A percentile compares a stretch with the other conserved stretches of the same genome.
Evolutionary conservation across 495 filamentous ascomycete genomes (phyloP).

Genomic region (Cenococcum geophilum): DNA sequence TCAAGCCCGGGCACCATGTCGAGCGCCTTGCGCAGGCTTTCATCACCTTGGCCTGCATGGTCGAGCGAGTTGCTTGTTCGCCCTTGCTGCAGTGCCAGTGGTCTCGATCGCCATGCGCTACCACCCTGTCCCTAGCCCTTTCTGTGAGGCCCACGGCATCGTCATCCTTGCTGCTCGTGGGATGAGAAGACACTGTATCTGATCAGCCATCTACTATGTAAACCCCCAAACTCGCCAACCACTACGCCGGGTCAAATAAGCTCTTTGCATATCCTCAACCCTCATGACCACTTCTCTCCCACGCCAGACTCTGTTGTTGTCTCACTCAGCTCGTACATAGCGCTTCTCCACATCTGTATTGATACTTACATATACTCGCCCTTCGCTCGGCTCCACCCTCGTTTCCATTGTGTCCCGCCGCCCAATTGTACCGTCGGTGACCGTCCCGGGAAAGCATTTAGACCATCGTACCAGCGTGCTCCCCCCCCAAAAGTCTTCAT

Average conservation of each 20-base stretch:
- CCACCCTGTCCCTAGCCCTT: constrained; percentile 23
- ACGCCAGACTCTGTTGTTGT: constrained; percentile 20
- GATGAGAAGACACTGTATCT: constrained; percentile 23
- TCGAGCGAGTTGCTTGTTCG: constrained; percentile 27
- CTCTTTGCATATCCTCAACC: constrained; percentile 27
- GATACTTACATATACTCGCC: constrained; percentile 24
- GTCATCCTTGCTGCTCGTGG: constrained; percentile 31
- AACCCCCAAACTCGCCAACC: constrained; percentile 25
- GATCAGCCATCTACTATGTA: constrained; percentile 26
- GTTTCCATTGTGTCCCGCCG: constrained; percentile 7
- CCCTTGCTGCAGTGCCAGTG: constrained; percentile 19
- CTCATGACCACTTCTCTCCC: constrained; percentile 31
- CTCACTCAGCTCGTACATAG: constrained; percentile 13
- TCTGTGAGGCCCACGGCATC: constrained; percentile 25
- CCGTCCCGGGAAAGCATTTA: not conserved
- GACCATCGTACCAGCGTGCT: not conserved
- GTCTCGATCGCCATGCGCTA: constrained; percentile 23
- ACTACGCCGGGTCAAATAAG: constrained; percentile 14
- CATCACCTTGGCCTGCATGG: constrained; percentile 29
- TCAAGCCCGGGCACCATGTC: constrained; percentile 14
- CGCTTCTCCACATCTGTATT: constrained; percentile 20
- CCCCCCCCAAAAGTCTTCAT: constrained; percentile 7
- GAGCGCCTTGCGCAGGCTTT: constrained; percentile 8
- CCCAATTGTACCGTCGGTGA: constrained; percentile 15
- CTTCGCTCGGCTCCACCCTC: constrained; percentile 19